Percentiles rank a stretch among this genome's conserved stretches.
phyloP scores from a whole-genome alignment of 140 eudicot genomes.

The Senecio squalidus region DNA sequence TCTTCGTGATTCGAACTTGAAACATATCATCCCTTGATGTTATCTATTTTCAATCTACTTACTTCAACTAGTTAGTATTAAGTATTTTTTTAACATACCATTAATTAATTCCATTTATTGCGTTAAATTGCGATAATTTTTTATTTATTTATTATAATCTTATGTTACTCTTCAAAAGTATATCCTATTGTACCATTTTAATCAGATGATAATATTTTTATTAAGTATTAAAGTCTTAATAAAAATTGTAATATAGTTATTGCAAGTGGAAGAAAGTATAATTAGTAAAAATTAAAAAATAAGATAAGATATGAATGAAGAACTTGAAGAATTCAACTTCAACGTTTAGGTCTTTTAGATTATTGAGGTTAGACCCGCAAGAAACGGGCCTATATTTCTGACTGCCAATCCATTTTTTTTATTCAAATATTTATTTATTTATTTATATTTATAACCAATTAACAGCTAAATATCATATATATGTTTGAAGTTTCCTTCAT shows the following conservation, averaged over 20 bases:
- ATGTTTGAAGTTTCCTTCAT: conserved; percentile 36
- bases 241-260: background rate
- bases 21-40: too few relatives aligned
- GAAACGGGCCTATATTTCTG: conserved; percentile 50
- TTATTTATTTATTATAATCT: too few relatives aligned
- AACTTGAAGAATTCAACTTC: conserved; percentile 74
- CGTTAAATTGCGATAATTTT: too few relatives aligned
- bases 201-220: too few relatives aligned
- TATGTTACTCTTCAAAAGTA: too few relatives aligned
- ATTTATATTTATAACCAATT: conserved; percentile 17
- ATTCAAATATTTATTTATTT: background rate
- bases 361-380: conserved; percentile 66
- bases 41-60: too few relatives aligned
- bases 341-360: conserved; percentile 63
- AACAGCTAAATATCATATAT: conserved; percentile 35
- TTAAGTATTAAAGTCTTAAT: too few relatives aligned
- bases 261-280: conserved; percentile 10
- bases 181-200: too few relatives aligned
- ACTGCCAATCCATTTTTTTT: conserved; percentile 16
- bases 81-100: too few relatives aligned
- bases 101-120: too few relatives aligned
- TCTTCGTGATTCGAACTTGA: too few relatives aligned
- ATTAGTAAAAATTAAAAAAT: background rate
- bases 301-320: conserved; percentile 21
- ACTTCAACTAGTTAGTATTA: too few relatives aligned